Evolutionary conservation across 2,329 filamentous ascomycete genomes (phyloP).

Genomic region (Colletotrichum siamense): DNA sequence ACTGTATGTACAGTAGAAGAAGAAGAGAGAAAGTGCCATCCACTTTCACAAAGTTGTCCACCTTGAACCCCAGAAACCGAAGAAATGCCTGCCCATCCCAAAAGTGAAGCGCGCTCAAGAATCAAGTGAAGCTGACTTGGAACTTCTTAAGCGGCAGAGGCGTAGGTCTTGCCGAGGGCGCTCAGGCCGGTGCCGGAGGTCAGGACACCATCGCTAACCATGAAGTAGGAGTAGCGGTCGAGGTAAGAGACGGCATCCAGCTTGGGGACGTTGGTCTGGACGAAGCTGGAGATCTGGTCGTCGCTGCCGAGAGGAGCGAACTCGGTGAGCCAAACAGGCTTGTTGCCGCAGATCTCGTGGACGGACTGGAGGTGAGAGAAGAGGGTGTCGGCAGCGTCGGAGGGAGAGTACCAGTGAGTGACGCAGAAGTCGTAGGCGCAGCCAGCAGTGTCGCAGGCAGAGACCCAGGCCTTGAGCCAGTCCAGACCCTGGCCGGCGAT

Average conservation of each 20-base stretch:
- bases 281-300: constrained; percentile 51
- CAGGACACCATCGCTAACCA: constrained; percentile 48
- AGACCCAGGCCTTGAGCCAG: constrained; percentile 61
- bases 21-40: constrained; percentile 9
- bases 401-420: constrained; percentile 68
- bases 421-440: constrained; percentile 67
- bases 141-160: constrained; percentile 33
- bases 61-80: not conserved
- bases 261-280: constrained; percentile 51
- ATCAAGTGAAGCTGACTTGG: not conserved
- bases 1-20: constrained; percentile 42
- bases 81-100: not conserved
- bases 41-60: not conserved
- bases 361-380: constrained; percentile 58
- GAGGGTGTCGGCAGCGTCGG: constrained; percentile 54
- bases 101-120: not conserved
- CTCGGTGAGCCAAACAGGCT: constrained; percentile 69
- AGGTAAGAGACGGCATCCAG: constrained; percentile 58
- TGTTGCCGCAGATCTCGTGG: constrained; percentile 48
- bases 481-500: constrained; percentile 53
- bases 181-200: constrained; percentile 47
- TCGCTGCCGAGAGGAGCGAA: constrained; percentile 59
- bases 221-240: constrained; percentile 64
- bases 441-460: constrained; percentile 49
- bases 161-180: constrained; percentile 55